Evolutionary conservation across 2,329 filamentous ascomycete species (phyloP), one percentile per base, ranked within the genome.

Genomic region (Sporothrix phasma): DNA sequence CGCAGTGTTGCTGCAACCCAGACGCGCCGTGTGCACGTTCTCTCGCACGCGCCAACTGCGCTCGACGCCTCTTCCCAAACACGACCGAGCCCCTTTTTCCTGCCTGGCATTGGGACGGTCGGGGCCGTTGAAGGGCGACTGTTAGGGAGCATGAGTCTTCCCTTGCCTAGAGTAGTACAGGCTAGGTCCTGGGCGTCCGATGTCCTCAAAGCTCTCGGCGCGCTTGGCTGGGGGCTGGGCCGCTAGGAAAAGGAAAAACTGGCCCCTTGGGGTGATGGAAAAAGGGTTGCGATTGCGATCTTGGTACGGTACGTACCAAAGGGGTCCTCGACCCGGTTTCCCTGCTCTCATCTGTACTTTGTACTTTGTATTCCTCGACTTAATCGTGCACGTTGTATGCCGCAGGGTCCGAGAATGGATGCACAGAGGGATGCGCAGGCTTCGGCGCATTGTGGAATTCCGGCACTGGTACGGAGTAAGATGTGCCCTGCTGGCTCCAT

Each of bases 1-100:
- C n/a, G n/a, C n/a, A n/a, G n/a, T 37, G 34, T 49, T 56, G 47
- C 56, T 58, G 54, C 54, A 15, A 31, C 37, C 37, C 37, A 43
- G 47, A 58, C 61, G 61, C 61, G 61, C 61, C 47, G 49, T 47
- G 47, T 51, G 60, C 60, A 62, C 61, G 61, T 54, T 47, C 61
- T 26, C 61, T 54, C 61, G 61, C 61, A 54, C 61, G 61, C 61
- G 49, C 49, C 61, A 62, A 31, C 61, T 45, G 26, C 39, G 24
- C 47, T 24, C 61, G 49, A 63, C 46, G 34, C 39, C 41, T 54
- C 47, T 5, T n/a, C 46, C 60, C 19, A 53, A 62, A 62, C 60
- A 62, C 46, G 46, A 19, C 13, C 10, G n/a, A 41, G 22, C 61
- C 61, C 61, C 51, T 24, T 58, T 62, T 56, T 51, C 24, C 17